A percentile compares a stretch with the other conserved stretches of the same genome.
These are phyloP conservation scores for Linnemannia zychae DNA, from an alignment of 192 early-diverging fungal genomes.

Conservation along the genomic window DNA sequence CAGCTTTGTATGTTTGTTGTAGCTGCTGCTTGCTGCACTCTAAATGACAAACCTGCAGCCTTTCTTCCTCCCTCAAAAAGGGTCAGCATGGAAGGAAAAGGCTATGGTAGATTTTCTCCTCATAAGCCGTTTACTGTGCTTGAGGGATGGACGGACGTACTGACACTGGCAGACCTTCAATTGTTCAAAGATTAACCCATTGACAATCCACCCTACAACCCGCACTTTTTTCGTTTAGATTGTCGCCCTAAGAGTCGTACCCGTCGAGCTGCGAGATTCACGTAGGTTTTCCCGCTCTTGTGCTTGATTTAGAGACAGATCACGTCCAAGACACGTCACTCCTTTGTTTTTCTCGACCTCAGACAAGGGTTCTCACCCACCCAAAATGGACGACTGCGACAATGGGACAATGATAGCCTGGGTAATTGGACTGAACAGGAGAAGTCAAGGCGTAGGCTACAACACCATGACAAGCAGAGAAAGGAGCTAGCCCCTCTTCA, in stretches of 20 bases:
- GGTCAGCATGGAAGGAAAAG: not conserved
- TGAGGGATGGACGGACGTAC: not conserved
- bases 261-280: constrained; percentile 46
- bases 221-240: constrained; percentile 14
- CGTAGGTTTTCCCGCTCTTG: constrained; percentile 31
- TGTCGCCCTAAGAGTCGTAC: constrained; percentile 45
- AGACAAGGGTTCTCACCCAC: not conserved
- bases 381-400: not conserved
- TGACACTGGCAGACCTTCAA: not conserved
- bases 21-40: not conserved
- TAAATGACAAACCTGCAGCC: not conserved
- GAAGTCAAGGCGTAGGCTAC: not conserved
- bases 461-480: not conserved
- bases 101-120: not conserved
- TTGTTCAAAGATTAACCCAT: not conserved
- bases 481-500: not conserved
- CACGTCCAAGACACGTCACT: not conserved
- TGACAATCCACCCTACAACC: not conserved
- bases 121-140: not conserved
- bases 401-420: not conserved
- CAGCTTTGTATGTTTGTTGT: not conserved
- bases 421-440: not conserved
- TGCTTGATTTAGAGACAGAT: not conserved
- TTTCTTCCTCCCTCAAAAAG: not conserved
- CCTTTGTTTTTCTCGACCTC: not conserved